Conservation (phyloP, 2,329 filamentous ascomycete genomes). For the Ophiosphaerella herpotricha region DNA sequence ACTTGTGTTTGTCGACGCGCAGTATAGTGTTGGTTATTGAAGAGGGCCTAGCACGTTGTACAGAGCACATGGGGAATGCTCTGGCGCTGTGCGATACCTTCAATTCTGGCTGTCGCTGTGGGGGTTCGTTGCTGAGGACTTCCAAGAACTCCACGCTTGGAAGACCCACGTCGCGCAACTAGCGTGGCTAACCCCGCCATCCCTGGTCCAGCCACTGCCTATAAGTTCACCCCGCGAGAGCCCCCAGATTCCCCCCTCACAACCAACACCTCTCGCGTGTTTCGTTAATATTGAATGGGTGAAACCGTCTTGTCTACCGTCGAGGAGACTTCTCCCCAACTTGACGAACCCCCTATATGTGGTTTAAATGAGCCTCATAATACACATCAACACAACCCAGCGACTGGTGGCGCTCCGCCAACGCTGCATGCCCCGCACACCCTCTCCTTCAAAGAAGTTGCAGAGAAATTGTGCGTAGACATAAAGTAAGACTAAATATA, state of each 20-base stretch:
- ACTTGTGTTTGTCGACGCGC: neutral
- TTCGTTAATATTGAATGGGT: constrained; percentile 49
- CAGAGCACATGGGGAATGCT: neutral
- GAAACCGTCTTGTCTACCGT: constrained; percentile 46
- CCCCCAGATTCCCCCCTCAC: constrained; percentile 22
- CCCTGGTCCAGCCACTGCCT: constrained; percentile 25
- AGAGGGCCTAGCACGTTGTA: constrained; percentile 13
- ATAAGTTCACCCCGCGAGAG: constrained; percentile 39
- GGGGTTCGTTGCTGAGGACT: constrained; percentile 13
- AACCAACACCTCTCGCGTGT: constrained; percentile 38
- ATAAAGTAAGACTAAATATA: constrained; percentile 31
- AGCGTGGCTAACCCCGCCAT: constrained; percentile 39
- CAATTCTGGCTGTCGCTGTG: neutral
- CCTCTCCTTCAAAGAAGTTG: constrained; percentile 42
- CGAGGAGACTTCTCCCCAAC: constrained; percentile 47
- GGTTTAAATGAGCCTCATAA: constrained; percentile 39
- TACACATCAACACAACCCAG: constrained; percentile 24
- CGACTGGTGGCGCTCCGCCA: constrained; percentile 23
- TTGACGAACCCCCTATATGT: constrained; percentile 51
- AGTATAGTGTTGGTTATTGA: constrained; percentile 13
- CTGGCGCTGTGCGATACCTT: neutral
- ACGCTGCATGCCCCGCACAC: constrained; percentile 42
- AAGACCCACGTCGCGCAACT: constrained; percentile 37
- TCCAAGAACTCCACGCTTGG: constrained; percentile 30
- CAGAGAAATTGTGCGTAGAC: constrained; percentile 43